Evolutionary conservation across 2,329 filamentous ascomycete genomes (phyloP), one percentile per base, ranked within the genome.

Genomic region (Geosmithia morbida): DNA sequence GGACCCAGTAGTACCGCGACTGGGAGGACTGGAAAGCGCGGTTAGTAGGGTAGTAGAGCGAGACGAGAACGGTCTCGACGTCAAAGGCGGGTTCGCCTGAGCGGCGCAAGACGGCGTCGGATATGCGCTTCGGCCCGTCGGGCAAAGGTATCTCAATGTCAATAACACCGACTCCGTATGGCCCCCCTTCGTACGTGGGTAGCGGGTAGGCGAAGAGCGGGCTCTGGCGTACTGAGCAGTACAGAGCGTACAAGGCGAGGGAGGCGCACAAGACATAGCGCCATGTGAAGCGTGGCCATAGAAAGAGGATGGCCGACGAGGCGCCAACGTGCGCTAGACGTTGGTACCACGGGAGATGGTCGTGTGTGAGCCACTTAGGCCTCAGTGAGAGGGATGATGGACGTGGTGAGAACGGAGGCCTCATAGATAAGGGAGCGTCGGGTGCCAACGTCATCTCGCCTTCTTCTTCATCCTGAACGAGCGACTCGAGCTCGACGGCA

Each of bases 1-100:
- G 59, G 19, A 72, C 58, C 71, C 71, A 74, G 29, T 58, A 55
- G 48, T 73, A 69, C n/a, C 55, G 55, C 5, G 56, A 52, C 19
- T 53, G 51, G 3, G 47, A 48, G 39, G 60, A 57, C 17, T 50
- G 52, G 7, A 55, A 52, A 20, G 52, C 52, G 43, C 61, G 56
- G 7, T 56, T 52, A 6, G 66, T 55, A 2, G 71, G 71, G 43
- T 74, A 73, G 58, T 73, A 74, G 2, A 74, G 49, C 0, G 69
- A 70, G 50, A 74, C 70, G 4, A 74, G 60, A 3, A 72, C 68
- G 1, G 68, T 70, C 48, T 70, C 57, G 0, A 73, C 54, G 18
- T 67, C 61, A 45, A 73, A 74, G 0, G 68, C 69, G 2, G 64
- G 63, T 19, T 61, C 51, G 11, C 59, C 59, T 0, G 60, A 60